Percentiles rank a stretch among this genome's conserved stretches.
phyloP scores from a whole-genome alignment of 2,329 filamentous ascomycete genomes.

The Colletotrichum tofieldiae region DNA sequence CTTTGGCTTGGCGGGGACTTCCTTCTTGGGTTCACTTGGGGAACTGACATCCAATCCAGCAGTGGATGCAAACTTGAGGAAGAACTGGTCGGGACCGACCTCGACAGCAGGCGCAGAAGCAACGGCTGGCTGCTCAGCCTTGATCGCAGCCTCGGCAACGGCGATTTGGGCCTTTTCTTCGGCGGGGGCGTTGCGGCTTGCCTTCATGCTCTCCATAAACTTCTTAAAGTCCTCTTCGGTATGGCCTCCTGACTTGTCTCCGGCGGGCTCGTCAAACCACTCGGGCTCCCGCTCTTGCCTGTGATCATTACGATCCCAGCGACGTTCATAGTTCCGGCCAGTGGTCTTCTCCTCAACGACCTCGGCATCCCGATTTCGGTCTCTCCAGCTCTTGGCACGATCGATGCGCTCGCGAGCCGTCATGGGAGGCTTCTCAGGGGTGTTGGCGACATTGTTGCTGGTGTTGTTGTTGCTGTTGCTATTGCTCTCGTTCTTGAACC shows the following conservation, averaged over 20 bases:
- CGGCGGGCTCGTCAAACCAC: conserved; percentile 85
- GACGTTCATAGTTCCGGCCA: conserved; percentile 62
- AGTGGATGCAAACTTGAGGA: conserved; percentile 69
- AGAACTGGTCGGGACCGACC: conserved; percentile 83
- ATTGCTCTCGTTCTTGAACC: conserved; percentile 76
- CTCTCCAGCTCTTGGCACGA: conserved; percentile 74
- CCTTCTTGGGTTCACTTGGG: conserved; percentile 62
- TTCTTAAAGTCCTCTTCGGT: conserved; percentile 94
- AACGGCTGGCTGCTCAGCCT: conserved; percentile 68
- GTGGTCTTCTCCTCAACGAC: conserved; percentile 69
- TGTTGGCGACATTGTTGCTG: conserved; percentile 39
- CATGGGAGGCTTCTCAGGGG: conserved; percentile 49
- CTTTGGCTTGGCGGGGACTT: conserved; percentile 68
- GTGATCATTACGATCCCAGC: conserved; percentile 72
- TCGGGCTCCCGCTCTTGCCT: conserved; percentile 87
- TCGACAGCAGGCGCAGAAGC: conserved; percentile 77
- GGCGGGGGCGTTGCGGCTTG: conserved; percentile 63
- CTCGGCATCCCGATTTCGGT: conserved; percentile 62
- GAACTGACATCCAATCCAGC: conserved; percentile 65
- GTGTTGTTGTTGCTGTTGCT: conserved; percentile 57
- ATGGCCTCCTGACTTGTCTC: conserved; percentile 79
- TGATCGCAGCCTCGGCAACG: conserved; percentile 55
- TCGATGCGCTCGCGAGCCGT: conserved; percentile 70
- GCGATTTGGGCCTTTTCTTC: conserved; percentile 55
- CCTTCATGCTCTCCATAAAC: conserved; percentile 94